Base-by-base conservation (phyloP, 345 rosid species). In the Abelmoschus esculentus region DNA sequence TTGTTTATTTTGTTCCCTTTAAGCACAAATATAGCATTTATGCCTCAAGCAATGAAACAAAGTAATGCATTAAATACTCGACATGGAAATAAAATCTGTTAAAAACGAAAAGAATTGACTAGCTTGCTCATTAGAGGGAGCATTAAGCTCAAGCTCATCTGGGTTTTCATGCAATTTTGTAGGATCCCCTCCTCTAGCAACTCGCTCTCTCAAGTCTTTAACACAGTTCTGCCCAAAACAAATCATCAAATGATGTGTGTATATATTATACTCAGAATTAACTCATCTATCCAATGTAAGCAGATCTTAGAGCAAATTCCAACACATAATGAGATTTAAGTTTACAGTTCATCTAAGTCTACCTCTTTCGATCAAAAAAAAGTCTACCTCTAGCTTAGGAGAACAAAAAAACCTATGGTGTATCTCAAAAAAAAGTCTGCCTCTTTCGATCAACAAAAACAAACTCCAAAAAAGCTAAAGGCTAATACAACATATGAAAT, bases 111-210 rank as follows among this genome's bases (percentile, higher is more conserved):
- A 15, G 7, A 60, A 38, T 38, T 44, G 14, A 14, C 3, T 34
- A 14, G 13, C 42, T 78, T 80, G 86, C 50, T 85, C 85, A 49
- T 78, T 67, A 56, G 52, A 75, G 61, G 74, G 83, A 75, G 1
- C 70, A 73, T 67, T 72, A 61, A 70, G 55, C 44, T 80, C 86
- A 19, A n/a, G n/a, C n/a, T n/a, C n/a, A n/a, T 70, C 70, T 34
- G 76, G 81, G 56, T 75, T 71, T 72, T 86, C 91, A 69, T 80
- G 88, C 74, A 88, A 76, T 75, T 87, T 87, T 15, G 89, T 83
- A 46, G 89, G 93, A 81, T 91, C 96, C 74, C 88, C 89, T 78
- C 99, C 97, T 1, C 71, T 70, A 26, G 93, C 96, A 49, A 95
- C 93, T 57, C 90, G 87, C 74, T 95, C 96, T 80, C 93, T 82